A percentile compares a stretch with the other conserved stretches of the same genome.
Evolutionary conservation across 108 stramenopile species (phyloP).

Genomic region (Nannochloropsis gaditana): DNA sequence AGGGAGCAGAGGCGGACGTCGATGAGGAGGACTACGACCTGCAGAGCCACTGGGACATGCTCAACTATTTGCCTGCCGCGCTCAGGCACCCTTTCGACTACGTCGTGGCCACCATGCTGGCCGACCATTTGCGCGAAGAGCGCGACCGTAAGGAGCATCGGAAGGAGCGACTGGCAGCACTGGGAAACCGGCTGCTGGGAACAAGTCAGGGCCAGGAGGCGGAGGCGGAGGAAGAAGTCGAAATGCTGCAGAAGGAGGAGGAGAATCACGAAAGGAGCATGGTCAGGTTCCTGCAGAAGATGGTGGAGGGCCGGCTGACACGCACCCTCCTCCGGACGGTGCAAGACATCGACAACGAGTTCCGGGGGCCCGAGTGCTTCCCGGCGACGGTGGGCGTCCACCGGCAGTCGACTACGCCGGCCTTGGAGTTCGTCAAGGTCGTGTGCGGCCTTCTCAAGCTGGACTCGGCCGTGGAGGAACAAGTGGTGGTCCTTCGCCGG

Average conservation of each 20-base stretch:
- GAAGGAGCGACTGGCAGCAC: neutral
- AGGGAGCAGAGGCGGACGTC: neutral
- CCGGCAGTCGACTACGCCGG: conserved; percentile 60
- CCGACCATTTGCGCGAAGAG: conserved; percentile 27
- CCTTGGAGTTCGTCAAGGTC: conserved; percentile 89
- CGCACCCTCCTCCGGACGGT: conserved; percentile 42
- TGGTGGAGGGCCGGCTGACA: conserved; percentile 26
- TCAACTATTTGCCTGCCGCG: conserved; percentile 39
- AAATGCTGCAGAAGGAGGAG: conserved; percentile 42
- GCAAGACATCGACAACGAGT: conserved; percentile 43
- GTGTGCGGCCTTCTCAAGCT: conserved; percentile 74
- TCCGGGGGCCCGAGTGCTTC: conserved; percentile 49
- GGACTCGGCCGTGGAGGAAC: conserved; percentile 61
- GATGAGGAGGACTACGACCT: conserved; percentile 19
- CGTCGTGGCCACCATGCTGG: conserved; percentile 24
- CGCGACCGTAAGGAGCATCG: neutral
- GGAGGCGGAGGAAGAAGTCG: neutral
- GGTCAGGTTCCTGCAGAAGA: conserved; percentile 31
- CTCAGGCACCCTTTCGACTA: neutral
- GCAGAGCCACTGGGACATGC: conserved; percentile 41
- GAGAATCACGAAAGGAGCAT: conserved; percentile 35
- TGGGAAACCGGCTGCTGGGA: neutral
- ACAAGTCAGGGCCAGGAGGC: neutral
- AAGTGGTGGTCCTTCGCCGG: conserved; percentile 73
- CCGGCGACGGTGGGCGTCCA: conserved; percentile 65